Base-by-base conservation (phyloP, 352 stramenopile genomes). In the Globisporangium lucens region DNA sequence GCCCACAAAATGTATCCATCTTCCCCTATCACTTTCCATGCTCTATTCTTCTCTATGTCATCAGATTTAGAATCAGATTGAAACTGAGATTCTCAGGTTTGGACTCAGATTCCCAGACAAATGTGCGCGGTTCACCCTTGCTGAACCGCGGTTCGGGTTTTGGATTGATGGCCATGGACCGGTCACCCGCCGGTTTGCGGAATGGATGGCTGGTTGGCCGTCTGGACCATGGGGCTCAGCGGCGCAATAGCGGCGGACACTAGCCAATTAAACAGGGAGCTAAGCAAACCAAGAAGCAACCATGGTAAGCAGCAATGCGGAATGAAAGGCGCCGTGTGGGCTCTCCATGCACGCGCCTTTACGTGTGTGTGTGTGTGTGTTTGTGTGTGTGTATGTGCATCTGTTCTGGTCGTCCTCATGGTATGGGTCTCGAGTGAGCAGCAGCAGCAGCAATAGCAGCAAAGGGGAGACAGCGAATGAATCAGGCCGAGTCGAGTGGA, bases 261-360 rank as follows among this genome's bases (percentile, higher is more conserved):
- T 87, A 86, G 78, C 78, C 78, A 80, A 78, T 92, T 85, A 83
- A 89, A 91, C 82, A 91, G 85, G 82, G 82, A 93, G 80, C 78
- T 86, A 85, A 80, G 77, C 77, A 77, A 81, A 89, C 76, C 77
- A 89, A 80, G 71, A 87, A 92, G 84, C 83, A 79, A 90, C 79
- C 81, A 93, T 93, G 85, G 85, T 93, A 93, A 81, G 84, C 58
- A 67, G 46, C 15, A n/a, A 24, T 55, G 20, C 33, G 33, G 33
- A 49, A 61, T 30, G 56, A 43, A 55, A 65, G 15, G 43, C 17
- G 17, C 22, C 43, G 43, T 17, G 4, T 61, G 22, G 38, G 15
- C 35, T 58, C 9, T 43, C 20, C 20, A 52, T 65, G 41, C 22
- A 59, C 7, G 35, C 17, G 47, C 24, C 49, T 1, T 0, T 6